phyloP scores from a whole-genome alignment of 2,329 filamentous ascomycete genomes.

The Hypoxylon sp. region DNA sequence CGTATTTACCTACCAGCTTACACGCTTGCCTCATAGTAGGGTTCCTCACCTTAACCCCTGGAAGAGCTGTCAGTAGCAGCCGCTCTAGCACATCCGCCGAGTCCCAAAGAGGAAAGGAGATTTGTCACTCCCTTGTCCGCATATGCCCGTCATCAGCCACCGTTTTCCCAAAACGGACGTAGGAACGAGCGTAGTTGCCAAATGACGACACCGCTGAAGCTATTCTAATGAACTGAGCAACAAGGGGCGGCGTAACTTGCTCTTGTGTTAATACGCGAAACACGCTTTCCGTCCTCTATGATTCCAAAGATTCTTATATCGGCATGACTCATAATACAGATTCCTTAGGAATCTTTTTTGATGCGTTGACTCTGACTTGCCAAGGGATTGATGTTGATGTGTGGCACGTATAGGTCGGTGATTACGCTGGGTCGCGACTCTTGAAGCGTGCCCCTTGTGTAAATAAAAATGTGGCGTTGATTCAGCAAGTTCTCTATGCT shows the following conservation, averaged over 20 bases:
- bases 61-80: neutral
- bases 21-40: neutral
- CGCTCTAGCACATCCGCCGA: neutral
- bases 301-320: neutral
- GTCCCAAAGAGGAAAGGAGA: slow-evolving; percentile 8
- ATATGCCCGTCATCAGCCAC: slow-evolving; percentile 19
- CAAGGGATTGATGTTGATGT: neutral
- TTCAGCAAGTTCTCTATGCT: no score
- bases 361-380: neutral
- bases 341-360: neutral
- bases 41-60: neutral
- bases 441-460: no score
- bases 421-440: no score
- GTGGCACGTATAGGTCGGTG: neutral
- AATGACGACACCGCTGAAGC: neutral
- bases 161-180: slow-evolving; percentile 15
- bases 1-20: no score
- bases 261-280: neutral
- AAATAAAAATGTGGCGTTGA: no score
- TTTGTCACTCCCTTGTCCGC: slow-evolving; percentile 16
- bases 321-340: neutral
- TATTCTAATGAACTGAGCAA: neutral
- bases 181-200: neutral
- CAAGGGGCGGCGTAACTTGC: neutral
- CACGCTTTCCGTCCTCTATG: neutral